These are phyloP conservation scores for Cudoniella acicularis DNA, from an alignment of 495 filamentous ascomycete genomes.

Conservation along the genomic window DNA sequence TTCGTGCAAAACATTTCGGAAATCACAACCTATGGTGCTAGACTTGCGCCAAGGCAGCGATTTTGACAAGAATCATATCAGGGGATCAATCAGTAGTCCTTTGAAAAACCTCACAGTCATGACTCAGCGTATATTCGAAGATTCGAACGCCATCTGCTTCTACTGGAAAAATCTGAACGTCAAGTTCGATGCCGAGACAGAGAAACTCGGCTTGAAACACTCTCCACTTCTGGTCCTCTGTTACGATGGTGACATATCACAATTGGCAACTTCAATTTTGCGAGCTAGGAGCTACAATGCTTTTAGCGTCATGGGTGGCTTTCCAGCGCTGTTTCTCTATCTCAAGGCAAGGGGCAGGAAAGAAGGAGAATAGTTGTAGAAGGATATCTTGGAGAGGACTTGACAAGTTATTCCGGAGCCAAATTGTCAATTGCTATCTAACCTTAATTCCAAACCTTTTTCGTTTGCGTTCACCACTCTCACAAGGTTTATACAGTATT, in stretches of 20 bases:
- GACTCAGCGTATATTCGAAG: neutral
- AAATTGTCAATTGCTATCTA: too few relatives aligned
- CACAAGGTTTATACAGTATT: too few relatives aligned
- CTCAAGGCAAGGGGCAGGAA: neutral
- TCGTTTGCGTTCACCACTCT: too few relatives aligned
- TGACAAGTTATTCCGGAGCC: too few relatives aligned
- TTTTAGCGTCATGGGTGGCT: constrained; percentile 40
- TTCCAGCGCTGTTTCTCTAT: neutral
- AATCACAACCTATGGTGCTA: neutral
- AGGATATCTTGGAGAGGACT: too few relatives aligned
- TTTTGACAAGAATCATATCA: neutral
- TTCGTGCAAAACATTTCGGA: neutral
- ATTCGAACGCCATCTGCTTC: neutral
- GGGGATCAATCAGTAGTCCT: neutral
- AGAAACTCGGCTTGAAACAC: neutral
- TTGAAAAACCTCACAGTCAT: neutral
- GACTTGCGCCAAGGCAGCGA: neutral
- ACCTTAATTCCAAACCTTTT: too few relatives aligned
- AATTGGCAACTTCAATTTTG: constrained; percentile 43
- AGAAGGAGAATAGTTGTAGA: too few relatives aligned
- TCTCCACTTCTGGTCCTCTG: constrained; percentile 33
- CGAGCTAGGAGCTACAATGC: constrained; percentile 39
- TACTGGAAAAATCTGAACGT: neutral
- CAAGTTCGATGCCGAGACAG: neutral
- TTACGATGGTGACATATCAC: constrained; percentile 45